A percentile compares a stretch with the other conserved stretches of the same genome.
phyloP scores from a whole-genome alignment of 2,329 filamentous ascomycete species.

The Torrubiella hemipterigena region DNA sequence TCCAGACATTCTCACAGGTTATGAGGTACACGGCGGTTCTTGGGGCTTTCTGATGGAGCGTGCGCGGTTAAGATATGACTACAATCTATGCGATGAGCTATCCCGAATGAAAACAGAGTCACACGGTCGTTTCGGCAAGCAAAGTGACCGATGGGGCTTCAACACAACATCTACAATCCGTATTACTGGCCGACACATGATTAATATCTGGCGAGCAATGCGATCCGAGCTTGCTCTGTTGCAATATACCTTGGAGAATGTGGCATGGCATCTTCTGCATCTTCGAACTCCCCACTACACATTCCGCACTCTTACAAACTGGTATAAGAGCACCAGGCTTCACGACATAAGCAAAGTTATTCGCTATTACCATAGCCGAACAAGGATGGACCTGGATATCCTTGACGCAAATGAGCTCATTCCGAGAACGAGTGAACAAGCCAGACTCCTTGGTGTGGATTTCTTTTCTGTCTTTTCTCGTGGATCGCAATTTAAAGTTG shows the following conservation, averaged over 20 bases:
- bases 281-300: conserved; percentile 80
- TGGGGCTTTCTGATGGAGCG: conserved; percentile 96
- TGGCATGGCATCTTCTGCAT: conserved; percentile 82
- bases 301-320: conserved; percentile 65
- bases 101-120: conserved; percentile 79
- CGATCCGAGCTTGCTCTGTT: conserved; percentile 79
- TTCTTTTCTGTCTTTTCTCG: conserved; percentile 94
- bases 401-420: conserved; percentile 84
- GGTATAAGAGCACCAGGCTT: conserved; percentile 61
- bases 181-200: conserved; percentile 89
- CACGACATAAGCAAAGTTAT: conserved; percentile 63
- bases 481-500: conserved; percentile 96
- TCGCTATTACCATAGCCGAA: conserved; percentile 64
- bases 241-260: conserved; percentile 94
- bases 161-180: conserved; percentile 85
- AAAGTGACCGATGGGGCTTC: conserved; percentile 85
- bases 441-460: conserved; percentile 81
- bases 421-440: conserved; percentile 84
- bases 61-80: conserved; percentile 75
- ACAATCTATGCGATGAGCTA: conserved; percentile 81
- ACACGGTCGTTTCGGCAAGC: conserved; percentile 73
- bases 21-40: conserved; percentile 83
- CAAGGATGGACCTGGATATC: conserved; percentile 78
- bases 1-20: conserved; percentile 87
- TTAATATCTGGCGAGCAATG: conserved; percentile 97